phyloP scores from a whole-genome alignment of 2,329 filamentous ascomycete species.

The Claviceps sp. region DNA sequence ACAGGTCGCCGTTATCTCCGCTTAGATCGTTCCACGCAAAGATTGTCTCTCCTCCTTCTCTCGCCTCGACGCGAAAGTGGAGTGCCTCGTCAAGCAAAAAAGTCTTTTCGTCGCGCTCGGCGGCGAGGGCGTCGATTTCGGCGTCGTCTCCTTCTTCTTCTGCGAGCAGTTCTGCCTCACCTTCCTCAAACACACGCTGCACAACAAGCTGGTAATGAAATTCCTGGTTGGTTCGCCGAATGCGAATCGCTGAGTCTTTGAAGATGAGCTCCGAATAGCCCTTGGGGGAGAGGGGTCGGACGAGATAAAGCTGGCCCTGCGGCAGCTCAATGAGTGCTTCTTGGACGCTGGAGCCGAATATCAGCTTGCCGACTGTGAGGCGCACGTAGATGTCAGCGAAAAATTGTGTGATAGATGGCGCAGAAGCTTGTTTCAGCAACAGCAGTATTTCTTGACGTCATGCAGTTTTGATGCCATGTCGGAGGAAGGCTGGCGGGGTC shows the following conservation, averaged over 20 bases:
- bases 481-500: no score
- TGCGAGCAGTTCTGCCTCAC: conserved; percentile 79
- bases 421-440: neutral
- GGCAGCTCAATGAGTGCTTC: conserved; percentile 89
- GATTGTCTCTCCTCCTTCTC: conserved; percentile 69
- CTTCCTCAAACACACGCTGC: conserved; percentile 93
- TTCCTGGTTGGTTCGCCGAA: conserved; percentile 85
- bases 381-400: neutral
- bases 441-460: no score
- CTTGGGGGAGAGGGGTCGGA: conserved; percentile 87
- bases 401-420: neutral
- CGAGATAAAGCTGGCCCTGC: conserved; percentile 93
- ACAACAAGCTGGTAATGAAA: conserved; percentile 96
- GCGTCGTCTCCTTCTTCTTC: conserved; percentile 82
- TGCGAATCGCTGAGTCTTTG: conserved; percentile 86
- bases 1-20: conserved; percentile 88
- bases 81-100: conserved; percentile 90
- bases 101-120: conserved; percentile 90
- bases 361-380: conserved; percentile 67
- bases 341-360: conserved; percentile 78
- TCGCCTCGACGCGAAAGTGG: conserved; percentile 72
- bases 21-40: conserved; percentile 92
- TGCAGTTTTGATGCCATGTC: no score
- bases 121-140: conserved; percentile 56
- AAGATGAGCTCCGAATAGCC: conserved; percentile 98